Evolutionary conservation across 192 early-diverging fungal genomes (phyloP).

Genomic region (Umbelopsis vinacea): DNA sequence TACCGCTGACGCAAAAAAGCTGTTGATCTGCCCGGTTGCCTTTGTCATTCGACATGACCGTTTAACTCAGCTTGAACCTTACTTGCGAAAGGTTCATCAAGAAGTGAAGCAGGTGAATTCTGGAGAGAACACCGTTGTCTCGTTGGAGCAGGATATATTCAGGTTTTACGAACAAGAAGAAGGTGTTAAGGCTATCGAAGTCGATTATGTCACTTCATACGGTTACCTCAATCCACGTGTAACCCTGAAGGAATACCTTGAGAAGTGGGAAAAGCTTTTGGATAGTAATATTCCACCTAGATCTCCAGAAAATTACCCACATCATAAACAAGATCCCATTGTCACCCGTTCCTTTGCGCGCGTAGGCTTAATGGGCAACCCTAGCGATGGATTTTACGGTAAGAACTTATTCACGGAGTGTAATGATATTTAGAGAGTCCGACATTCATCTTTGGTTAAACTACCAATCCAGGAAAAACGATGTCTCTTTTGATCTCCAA

Average conservation of each 20-base stretch:
- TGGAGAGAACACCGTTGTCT: not conserved
- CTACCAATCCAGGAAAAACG: constrained; percentile 44
- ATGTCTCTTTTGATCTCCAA: constrained; percentile 65
- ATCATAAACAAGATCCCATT: constrained; percentile 30
- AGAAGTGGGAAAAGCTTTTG: constrained; percentile 8
- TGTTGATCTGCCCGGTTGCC: not conserved
- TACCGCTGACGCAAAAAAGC: not conserved
- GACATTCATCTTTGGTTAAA: not conserved
- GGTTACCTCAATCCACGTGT: constrained; percentile 16
- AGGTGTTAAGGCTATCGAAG: not conserved
- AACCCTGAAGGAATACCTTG: constrained; percentile 5
- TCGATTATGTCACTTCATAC: not conserved
- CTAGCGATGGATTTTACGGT: constrained; percentile 68
- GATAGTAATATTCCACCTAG: constrained; percentile 6
- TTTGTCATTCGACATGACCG: not conserved
- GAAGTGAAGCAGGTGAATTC: not conserved
- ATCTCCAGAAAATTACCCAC: not conserved
- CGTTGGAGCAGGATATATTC: not conserved
- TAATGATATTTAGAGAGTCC: not conserved
- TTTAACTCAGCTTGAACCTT: not conserved
- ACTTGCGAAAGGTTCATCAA: not conserved
- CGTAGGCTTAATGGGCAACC: constrained; percentile 69
- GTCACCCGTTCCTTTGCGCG: constrained; percentile 51
- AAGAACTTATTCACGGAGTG: not conserved
- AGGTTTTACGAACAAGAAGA: not conserved